A percentile compares a stretch with the other conserved stretches of the same genome.
Evolutionary conservation across 441 rosid genomes (phyloP).

Genomic region (Capsella rubella): DNA sequence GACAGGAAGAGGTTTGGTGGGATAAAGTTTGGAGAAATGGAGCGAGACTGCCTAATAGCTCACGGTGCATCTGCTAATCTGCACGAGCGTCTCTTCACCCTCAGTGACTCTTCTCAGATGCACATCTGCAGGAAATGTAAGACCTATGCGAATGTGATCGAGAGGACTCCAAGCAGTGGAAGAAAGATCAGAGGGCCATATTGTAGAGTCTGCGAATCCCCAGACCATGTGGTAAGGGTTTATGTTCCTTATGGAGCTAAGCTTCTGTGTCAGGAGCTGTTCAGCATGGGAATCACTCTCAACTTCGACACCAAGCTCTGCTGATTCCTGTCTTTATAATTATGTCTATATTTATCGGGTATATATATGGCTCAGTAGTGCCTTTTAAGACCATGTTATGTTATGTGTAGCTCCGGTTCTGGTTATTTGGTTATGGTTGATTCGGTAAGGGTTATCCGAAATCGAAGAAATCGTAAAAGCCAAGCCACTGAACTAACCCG

Average conservation of each 20-base stretch:
- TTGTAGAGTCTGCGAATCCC: constrained; percentile 64
- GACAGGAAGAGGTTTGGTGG: constrained; percentile 91
- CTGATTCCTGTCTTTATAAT: constrained; percentile 31
- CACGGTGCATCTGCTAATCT: constrained; percentile 87
- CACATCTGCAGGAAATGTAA: constrained; percentile 72
- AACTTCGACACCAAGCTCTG: constrained; percentile 72
- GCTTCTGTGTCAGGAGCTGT: constrained; percentile 79
- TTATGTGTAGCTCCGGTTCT: constrained; percentile 4
- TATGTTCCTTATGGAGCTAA: constrained; percentile 90
- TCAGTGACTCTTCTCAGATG: constrained; percentile 82
- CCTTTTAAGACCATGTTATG: constrained; percentile 3
- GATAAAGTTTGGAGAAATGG: constrained; percentile 94
- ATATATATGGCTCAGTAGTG: constrained; percentile 3
- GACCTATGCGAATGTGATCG: constrained; percentile 70
- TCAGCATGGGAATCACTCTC: constrained; percentile 83
- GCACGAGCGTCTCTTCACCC: constrained; percentile 82
- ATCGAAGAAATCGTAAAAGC: constrained; percentile 5
- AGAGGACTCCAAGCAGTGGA: constrained; percentile 58
- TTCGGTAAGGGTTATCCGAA: constrained; percentile 10
- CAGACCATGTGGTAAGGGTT: constrained; percentile 68
- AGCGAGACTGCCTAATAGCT: constrained; percentile 88
- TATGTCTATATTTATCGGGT: constrained; percentile 19
- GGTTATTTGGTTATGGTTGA: constrained; percentile 1
- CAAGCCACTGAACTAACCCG: neutral
- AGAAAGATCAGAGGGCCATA: constrained; percentile 75